A percentile compares a stretch with the other conserved stretches of the same genome.
These are phyloP conservation scores for Chlamydomonas urium DNA, from an alignment of 139 green algal genomes.

Conservation along the genomic window DNA sequence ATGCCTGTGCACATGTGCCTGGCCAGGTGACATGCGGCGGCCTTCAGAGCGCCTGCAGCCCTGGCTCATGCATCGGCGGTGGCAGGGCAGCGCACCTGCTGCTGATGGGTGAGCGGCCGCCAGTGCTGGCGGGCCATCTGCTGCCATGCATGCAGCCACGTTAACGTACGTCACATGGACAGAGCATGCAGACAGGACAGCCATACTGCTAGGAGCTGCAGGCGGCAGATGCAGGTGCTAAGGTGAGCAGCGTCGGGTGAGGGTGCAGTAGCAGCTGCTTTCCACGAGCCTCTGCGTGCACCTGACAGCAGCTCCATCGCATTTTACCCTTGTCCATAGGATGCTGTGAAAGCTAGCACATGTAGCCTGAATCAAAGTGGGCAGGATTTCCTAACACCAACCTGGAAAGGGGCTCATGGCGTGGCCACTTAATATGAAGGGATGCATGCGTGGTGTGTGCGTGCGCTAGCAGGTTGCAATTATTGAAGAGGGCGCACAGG, in stretches of 20 bases:
- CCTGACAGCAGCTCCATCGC: too few species aligned
- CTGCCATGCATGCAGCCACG: slow-evolving; percentile 30
- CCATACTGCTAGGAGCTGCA: slow-evolving; percentile 40
- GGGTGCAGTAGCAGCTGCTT: too few species aligned
- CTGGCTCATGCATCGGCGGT: slow-evolving; percentile 30
- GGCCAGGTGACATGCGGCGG: slow-evolving; percentile 78
- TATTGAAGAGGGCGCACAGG: slow-evolving; percentile 48
- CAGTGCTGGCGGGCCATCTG: slow-evolving; percentile 54
- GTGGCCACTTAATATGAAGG: too few species aligned
- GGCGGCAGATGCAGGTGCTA: neutral
- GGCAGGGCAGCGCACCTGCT: slow-evolving; percentile 62
- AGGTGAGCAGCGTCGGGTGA: neutral
- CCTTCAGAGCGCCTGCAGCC: slow-evolving; percentile 48
- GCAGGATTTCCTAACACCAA: too few species aligned
- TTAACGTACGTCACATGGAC: slow-evolving; percentile 24
- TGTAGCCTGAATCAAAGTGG: too few species aligned
- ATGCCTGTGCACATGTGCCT: too few species aligned
- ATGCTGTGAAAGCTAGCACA: too few species aligned
- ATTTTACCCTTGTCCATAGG: too few species aligned
- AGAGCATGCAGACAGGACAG: slow-evolving; percentile 51
- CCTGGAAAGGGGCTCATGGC: too few species aligned
- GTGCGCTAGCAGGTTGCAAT: slow-evolving; percentile 46
- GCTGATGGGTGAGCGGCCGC: slow-evolving; percentile 57
- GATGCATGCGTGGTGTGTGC: too few species aligned
- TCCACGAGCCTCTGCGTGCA: too few species aligned